Base-by-base conservation (phyloP, 495 filamentous ascomycete genomes). In the Aspergillus avenaceus region DNA sequence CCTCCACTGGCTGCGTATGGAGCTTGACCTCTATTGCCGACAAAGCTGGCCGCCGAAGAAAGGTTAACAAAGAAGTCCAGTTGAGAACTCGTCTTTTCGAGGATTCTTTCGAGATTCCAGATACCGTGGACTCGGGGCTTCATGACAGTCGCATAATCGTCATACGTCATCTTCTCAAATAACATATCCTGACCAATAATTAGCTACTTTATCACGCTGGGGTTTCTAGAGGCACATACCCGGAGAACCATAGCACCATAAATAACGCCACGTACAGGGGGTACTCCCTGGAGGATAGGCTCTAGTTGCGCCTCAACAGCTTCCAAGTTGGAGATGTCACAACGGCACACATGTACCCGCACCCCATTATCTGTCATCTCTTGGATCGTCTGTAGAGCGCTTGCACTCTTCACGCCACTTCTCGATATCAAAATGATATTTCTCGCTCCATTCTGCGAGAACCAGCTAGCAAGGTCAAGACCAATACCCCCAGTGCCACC, bases 401-500 rank as follows among this genome's bases (percentile, higher is more conserved):
- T 38, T 7, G 62, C 58, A 22, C 51, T 58, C 22, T 56, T 45
- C 32, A 55, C 48, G 21, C 65, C 69, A 34, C 57, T 63, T 6
- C 67, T 46, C 9, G 69, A 74, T 4, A 71, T 49, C 5, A 86
- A 70, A 4, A 84, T 70, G 18, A 88, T 56, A 53, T 79, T 69
- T 23, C 65, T 67, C 5, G 83, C 85, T 8, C 83, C 83, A 28
- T 77, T 75, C 16, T 69, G 54, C 9, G 75, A 76, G 71, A 88
- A 76, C 81, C 80, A 85, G 3, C 64, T 69, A 0, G 81, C 65
- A 50, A 87, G 71, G 36, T 77, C 73, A 38, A 77, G 71, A 18
- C 84, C 84, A 9, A 88, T 72, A 11, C 84, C 84, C 8, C 84
- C 81, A 0, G 76, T 60, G 1, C 75, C 77, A 22, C 77, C 78